phyloP scores from a whole-genome alignment of 495 filamentous ascomycete species.

The Penicillium herquei region DNA sequence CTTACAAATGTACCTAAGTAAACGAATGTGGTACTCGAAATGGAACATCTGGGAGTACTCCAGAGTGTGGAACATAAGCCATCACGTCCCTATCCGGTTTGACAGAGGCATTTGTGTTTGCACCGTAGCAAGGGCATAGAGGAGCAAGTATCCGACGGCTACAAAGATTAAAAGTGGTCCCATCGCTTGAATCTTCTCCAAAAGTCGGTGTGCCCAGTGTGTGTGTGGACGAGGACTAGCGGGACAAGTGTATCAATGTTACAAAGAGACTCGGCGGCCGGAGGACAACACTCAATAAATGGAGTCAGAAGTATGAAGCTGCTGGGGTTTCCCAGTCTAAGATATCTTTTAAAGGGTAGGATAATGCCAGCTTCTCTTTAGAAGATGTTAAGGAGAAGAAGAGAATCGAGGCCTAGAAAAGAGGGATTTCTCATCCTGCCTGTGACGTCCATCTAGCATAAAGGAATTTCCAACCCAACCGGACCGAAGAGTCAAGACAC shows the following conservation, averaged over 20 bases:
- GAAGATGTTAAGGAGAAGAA: neutral
- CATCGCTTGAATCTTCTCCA: slow-evolving; percentile 18
- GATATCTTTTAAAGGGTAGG: slow-evolving; percentile 2
- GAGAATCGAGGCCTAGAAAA: too few species aligned
- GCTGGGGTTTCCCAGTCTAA: neutral
- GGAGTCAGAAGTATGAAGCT: neutral
- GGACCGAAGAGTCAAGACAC: slow-evolving; percentile 15
- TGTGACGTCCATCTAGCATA: slow-evolving; percentile 1
- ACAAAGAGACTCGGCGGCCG: neutral
- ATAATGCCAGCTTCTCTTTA: slow-evolving; percentile 10
- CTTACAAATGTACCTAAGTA: too few species aligned
- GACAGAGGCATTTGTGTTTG: slow-evolving; percentile 18
- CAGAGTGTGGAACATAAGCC: neutral
- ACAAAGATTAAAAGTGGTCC: slow-evolving; percentile 38
- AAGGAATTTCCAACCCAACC: slow-evolving; percentile 19
- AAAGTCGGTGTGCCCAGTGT: slow-evolving; percentile 9
- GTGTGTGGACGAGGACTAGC: neutral
- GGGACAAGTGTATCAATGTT: neutral
- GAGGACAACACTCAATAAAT: neutral
- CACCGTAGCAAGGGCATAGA: slow-evolving; percentile 41
- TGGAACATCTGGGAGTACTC: too few species aligned
- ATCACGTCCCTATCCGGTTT: slow-evolving; percentile 24
- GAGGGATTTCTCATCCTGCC: neutral
- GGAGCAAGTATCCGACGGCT: slow-evolving; percentile 38
- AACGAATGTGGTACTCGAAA: too few species aligned